phyloP scores from a whole-genome alignment of 495 filamentous ascomycete species.

The Sabuloglossum arenarium region DNA sequence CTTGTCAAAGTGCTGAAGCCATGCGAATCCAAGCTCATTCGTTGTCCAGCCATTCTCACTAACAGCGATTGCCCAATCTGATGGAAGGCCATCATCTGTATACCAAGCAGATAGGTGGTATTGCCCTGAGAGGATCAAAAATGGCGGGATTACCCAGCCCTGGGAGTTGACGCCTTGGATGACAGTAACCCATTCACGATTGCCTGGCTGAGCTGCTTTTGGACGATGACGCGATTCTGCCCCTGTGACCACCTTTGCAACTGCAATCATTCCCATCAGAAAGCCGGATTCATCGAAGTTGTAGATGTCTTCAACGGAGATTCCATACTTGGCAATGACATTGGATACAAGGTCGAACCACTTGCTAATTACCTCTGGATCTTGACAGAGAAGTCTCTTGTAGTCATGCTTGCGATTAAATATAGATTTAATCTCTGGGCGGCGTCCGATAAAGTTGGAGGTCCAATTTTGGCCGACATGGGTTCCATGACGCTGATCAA shows the following conservation, averaged over 20 bases:
- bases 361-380: not conserved
- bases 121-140: not conserved
- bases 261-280: constrained; percentile 6
- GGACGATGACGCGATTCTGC: not conserved
- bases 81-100: not conserved
- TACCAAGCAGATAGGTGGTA: not conserved
- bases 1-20: constrained; percentile 1
- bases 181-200: not conserved
- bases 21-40: not conserved
- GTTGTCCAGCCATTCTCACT: not conserved
- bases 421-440: not conserved
- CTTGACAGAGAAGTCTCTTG: not conserved
- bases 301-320: constrained; percentile 1
- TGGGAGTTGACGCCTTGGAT: not conserved
- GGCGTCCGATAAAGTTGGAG: not conserved
- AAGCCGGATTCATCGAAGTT: constrained; percentile 9
- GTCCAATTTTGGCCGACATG: not conserved
- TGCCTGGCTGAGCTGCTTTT: not conserved
- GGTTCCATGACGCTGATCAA: not conserved
- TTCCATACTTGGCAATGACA: constrained; percentile 2
- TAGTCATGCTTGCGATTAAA: not conserved
- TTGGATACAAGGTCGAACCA: not conserved
- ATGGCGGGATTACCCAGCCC: not conserved
- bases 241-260: constrained; percentile 3
- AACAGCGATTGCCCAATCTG: not conserved